Evolutionary conservation across 2,329 filamentous ascomycete genomes (phyloP).

Genomic region (Sarocladium strictum): DNA sequence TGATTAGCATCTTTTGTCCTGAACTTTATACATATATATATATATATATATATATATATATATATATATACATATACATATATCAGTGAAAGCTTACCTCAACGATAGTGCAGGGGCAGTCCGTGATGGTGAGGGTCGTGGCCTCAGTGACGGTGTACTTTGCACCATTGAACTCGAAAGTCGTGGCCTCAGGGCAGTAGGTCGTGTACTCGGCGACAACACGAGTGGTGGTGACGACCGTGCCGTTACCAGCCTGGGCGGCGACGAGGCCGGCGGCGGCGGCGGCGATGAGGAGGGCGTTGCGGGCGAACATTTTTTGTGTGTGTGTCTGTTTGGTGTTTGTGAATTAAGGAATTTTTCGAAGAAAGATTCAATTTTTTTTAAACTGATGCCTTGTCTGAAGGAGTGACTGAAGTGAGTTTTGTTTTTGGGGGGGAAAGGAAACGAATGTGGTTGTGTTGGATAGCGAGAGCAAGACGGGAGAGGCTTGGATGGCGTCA

Average conservation of each 20-base stretch:
- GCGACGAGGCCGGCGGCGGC: slow-evolving; percentile 16
- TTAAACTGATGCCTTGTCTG: slow-evolving; percentile 5
- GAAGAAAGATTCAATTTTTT: background rate
- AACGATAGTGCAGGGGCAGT: slow-evolving; percentile 45
- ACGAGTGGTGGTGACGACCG: slow-evolving; percentile 23
- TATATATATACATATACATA: too few relatives aligned
- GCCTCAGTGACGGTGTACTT: slow-evolving; percentile 49
- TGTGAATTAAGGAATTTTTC: background rate
- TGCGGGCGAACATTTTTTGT: slow-evolving; percentile 21
- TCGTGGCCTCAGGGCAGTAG: slow-evolving; percentile 43
- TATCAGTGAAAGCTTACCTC: slow-evolving; percentile 26
- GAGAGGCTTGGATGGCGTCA: background rate
- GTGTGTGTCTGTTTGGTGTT: slow-evolving; percentile 11
- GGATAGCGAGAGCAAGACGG: too few relatives aligned
- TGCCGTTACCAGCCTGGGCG: slow-evolving; percentile 18
- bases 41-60: too few relatives aligned
- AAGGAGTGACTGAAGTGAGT: slow-evolving; percentile 21
- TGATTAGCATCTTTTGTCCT: background rate
- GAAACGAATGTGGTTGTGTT: background rate
- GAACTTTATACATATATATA: too few relatives aligned
- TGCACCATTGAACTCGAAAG: slow-evolving; percentile 42
- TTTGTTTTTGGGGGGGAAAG: background rate
- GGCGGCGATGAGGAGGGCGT: slow-evolving; percentile 17
- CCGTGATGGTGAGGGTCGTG: slow-evolving; percentile 47
- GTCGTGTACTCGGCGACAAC: slow-evolving; percentile 31